Evolutionary conservation across 495 filamentous ascomycete species (phyloP).

Genomic region (Hypomontagnella submonticulosa): DNA sequence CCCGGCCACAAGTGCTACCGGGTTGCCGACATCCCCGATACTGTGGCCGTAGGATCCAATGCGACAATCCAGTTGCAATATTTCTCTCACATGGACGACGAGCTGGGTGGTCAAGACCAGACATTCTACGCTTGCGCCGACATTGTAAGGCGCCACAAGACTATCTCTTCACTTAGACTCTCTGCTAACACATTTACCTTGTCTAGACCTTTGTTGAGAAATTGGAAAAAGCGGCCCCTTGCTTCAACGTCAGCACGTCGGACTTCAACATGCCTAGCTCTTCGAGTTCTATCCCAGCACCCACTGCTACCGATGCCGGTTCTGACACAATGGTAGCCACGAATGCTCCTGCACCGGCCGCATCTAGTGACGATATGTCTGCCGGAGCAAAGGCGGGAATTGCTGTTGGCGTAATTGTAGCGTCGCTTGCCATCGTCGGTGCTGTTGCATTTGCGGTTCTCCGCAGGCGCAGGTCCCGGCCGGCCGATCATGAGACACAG

Average conservation of each 20-base stretch:
- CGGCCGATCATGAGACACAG: slow-evolving; percentile 21
- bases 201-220: slow-evolving; percentile 56
- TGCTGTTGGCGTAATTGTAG: slow-evolving; percentile 59
- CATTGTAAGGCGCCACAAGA: slow-evolving; percentile 43
- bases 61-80: slow-evolving; percentile 66
- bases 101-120: slow-evolving; percentile 52
- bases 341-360: slow-evolving; percentile 9
- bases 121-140: slow-evolving; percentile 66
- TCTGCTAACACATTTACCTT: not conserved
- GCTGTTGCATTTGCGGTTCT: slow-evolving; percentile 40
- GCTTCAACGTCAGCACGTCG: slow-evolving; percentile 61
- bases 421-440: slow-evolving; percentile 44
- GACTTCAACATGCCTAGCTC: slow-evolving; percentile 47
- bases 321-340: slow-evolving; percentile 10
- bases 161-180: not conserved
- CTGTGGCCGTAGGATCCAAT: slow-evolving; percentile 54
- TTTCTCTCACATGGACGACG: slow-evolving; percentile 55
- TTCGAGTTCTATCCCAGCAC: slow-evolving; percentile 21
- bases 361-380: slow-evolving; percentile 49
- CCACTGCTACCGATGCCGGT: slow-evolving; percentile 20
- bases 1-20: slow-evolving; percentile 65
- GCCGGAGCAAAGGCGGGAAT: slow-evolving; percentile 60
- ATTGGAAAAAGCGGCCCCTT: slow-evolving; percentile 56
- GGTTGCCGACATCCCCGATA: slow-evolving; percentile 52
- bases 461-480: slow-evolving; percentile 28